phyloP scores from a whole-genome alignment of 139 green algal genomes.

The Coelastrella sp. region DNA sequence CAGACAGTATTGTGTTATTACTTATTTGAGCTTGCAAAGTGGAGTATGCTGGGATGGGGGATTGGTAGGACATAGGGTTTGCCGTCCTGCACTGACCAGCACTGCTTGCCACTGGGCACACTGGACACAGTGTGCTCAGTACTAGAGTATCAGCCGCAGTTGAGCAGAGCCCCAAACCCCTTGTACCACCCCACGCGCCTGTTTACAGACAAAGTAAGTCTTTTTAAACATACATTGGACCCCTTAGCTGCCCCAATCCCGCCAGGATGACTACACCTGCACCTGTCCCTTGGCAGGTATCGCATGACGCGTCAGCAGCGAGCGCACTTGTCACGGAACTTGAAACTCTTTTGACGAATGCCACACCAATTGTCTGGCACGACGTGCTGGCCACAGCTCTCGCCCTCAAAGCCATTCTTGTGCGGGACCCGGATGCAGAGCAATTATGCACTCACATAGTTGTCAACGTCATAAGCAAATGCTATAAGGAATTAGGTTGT shows the following conservation, averaged over 20 bases:
- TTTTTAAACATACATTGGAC: not conserved
- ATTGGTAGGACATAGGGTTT: not conserved
- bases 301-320: not conserved
- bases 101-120: not conserved
- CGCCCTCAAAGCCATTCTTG: not conserved
- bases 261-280: slow-evolving; percentile 3
- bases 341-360: not conserved
- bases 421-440: not conserved
- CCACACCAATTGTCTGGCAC: not conserved
- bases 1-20: no score
- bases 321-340: not conserved
- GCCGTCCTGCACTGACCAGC: not conserved
- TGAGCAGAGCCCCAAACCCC: not conserved
- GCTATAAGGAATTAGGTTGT: not conserved
- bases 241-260: not conserved
- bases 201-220: not conserved
- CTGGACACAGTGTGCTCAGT: slow-evolving; percentile 1
- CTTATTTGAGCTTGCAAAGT: no score
- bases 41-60: no score
- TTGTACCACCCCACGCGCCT: not conserved
- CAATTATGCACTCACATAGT: slow-evolving; percentile 11
- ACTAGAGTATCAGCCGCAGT: not conserved
- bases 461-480: slow-evolving; percentile 1
- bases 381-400: slow-evolving; percentile 14
- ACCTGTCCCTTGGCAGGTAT: not conserved